A percentile compares a stretch with the other conserved stretches of the same genome.
These are phyloP conservation scores for Rhododendron mucronatum DNA, from an alignment of 148 eudicot species.

Conservation along the genomic window DNA sequence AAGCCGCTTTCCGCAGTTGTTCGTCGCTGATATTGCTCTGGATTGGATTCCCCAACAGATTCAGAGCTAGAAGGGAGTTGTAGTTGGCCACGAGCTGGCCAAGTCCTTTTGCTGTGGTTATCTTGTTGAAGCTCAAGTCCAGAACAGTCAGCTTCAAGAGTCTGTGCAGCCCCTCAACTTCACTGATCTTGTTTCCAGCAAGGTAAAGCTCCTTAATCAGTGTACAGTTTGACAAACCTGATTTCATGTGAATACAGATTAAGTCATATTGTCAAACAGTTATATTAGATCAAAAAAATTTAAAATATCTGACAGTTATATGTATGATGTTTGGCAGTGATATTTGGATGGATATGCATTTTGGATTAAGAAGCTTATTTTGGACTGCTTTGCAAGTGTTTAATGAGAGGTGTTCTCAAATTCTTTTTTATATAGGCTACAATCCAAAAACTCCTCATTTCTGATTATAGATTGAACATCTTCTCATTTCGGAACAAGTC, in stretches of 20 bases:
- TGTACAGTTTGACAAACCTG: slow-evolving; percentile 82
- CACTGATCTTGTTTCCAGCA: slow-evolving; percentile 84
- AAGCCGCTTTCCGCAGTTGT: slow-evolving; percentile 64
- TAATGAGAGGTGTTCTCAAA: neutral
- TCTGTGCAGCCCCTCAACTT: slow-evolving; percentile 88
- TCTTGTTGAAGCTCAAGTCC: slow-evolving; percentile 93
- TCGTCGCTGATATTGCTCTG: slow-evolving; percentile 70
- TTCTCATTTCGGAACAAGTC: neutral
- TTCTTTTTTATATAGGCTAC: neutral
- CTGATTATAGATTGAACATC: neutral
- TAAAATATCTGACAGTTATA: neutral
- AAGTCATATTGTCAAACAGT: neutral
- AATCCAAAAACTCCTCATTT: neutral
- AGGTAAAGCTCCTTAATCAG: slow-evolving; percentile 79
- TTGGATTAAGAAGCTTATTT: neutral
- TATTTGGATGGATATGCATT: neutral
- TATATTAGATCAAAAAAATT: neutral
- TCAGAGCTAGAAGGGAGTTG: slow-evolving; percentile 66
- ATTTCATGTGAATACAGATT: neutral
- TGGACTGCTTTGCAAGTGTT: neutral
- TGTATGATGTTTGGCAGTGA: neutral
- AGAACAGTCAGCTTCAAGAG: slow-evolving; percentile 66
- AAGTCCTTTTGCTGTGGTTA: slow-evolving; percentile 70
- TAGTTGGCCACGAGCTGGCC: slow-evolving; percentile 94
- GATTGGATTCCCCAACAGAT: slow-evolving; percentile 73